A percentile compares a stretch with the other conserved stretches of the same genome.
phyloP scores from a whole-genome alignment of 306 rosid genomes.

The Gillenia trifoliata region DNA sequence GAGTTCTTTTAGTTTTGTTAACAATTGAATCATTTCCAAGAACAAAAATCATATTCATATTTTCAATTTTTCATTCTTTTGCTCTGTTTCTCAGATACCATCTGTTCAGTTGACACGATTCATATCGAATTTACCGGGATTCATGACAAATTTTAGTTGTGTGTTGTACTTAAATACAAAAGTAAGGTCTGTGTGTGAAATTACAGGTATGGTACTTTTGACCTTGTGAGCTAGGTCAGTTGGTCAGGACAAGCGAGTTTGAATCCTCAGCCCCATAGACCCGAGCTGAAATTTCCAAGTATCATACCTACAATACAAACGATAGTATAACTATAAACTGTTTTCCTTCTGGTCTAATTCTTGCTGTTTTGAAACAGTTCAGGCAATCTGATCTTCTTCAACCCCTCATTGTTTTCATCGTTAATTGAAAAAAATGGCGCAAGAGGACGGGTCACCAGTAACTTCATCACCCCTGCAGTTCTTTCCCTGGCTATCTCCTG shows the following conservation, averaged over 20 bases:
- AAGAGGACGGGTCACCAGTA: conserved; percentile 41
- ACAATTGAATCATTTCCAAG: background rate
- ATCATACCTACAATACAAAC: no score
- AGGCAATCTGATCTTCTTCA: conserved; percentile 4
- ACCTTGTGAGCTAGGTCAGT: background rate
- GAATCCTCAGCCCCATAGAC: background rate
- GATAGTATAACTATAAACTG: no score
- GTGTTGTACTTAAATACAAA: background rate
- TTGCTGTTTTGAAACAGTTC: background rate
- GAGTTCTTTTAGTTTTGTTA: background rate
- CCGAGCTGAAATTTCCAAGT: no score
- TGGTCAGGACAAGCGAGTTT: background rate
- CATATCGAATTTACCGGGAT: background rate
- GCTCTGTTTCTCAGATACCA: conserved; percentile 1
- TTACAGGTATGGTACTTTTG: background rate
- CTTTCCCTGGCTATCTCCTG: conserved; percentile 34
- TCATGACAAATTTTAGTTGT: background rate
- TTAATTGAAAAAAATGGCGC: conserved; percentile 26
- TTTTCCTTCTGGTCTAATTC: background rate
- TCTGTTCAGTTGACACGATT: background rate
- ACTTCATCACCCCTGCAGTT: conserved; percentile 30
- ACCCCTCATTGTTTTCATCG: background rate
- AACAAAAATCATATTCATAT: background rate
- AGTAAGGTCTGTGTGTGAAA: background rate
- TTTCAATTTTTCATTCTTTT: background rate